Percentiles rank a stretch among this genome's conserved stretches.
Evolutionary conservation across 148 eudicot species (phyloP).

Genomic region (Rhododendron henanense): DNA sequence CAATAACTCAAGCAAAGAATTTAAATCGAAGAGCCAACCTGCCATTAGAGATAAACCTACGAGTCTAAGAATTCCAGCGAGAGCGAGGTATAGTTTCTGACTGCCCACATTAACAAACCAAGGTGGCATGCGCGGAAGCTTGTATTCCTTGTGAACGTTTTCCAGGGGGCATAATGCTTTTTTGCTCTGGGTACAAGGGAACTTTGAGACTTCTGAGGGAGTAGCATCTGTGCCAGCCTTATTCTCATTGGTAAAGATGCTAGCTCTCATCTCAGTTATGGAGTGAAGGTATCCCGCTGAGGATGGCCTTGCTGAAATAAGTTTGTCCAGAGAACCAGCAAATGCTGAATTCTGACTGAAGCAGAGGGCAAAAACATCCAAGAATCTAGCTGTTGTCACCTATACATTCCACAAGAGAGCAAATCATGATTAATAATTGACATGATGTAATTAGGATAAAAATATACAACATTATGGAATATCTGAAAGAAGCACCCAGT

Average conservation of each 20-base stretch:
- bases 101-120: slow-evolving; percentile 76
- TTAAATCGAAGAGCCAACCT: slow-evolving; percentile 37
- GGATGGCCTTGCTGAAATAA: slow-evolving; percentile 47
- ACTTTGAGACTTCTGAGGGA: slow-evolving; percentile 27
- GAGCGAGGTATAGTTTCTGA: slow-evolving; percentile 65
- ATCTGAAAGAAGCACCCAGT: neutral
- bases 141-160: slow-evolving; percentile 33
- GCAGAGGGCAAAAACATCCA: slow-evolving; percentile 77
- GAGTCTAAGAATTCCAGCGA: slow-evolving; percentile 80
- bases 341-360: slow-evolving; percentile 83
- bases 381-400: slow-evolving; percentile 68
- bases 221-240: slow-evolving; percentile 23
- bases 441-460: neutral
- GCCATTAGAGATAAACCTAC: slow-evolving; percentile 65
- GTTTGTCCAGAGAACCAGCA: slow-evolving; percentile 78
- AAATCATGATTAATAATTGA: neutral
- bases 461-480: neutral
- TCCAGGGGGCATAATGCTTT: slow-evolving; percentile 21
- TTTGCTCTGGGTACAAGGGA: slow-evolving; percentile 21
- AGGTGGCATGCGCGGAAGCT: slow-evolving; percentile 92
- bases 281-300: slow-evolving; percentile 78
- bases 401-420: slow-evolving; percentile 26
- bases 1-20: slow-evolving; percentile 5
- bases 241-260: slow-evolving; percentile 21
- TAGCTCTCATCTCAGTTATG: slow-evolving; percentile 64